Conservation (phyloP, 306 rosid species). For the Mucuna pruriens region DNA sequence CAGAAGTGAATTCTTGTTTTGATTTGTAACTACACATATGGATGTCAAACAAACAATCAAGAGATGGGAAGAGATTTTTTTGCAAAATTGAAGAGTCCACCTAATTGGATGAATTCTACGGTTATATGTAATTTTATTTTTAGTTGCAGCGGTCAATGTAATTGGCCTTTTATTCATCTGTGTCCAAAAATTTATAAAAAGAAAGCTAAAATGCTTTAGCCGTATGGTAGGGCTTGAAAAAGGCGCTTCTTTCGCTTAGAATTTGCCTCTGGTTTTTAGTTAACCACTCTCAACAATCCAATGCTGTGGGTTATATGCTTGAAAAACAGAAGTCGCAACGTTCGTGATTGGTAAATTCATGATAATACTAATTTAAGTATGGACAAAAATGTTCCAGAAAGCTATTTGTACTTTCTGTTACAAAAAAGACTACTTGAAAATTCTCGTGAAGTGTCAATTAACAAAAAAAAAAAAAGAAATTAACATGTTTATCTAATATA, state of each 20-base stretch:
- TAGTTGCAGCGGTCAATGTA: neutral
- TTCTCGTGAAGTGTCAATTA: neutral
- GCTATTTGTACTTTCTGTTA: neutral
- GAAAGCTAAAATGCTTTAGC: neutral
- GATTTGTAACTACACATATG: constrained; percentile 36
- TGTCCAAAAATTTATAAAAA: neutral
- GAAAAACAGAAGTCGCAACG: neutral
- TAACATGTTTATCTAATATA: neutral
- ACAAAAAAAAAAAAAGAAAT: neutral
- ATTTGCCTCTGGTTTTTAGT: neutral
- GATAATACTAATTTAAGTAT: neutral
- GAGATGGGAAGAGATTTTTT: neutral
- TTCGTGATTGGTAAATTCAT: neutral
- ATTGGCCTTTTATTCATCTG: neutral
- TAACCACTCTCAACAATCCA: neutral
- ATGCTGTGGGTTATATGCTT: neutral
- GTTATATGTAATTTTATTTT: neutral
- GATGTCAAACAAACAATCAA: neutral
- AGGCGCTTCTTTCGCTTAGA: neutral
- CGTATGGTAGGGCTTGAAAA: neutral
- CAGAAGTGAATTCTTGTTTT: constrained; percentile 7
- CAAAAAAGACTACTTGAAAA: neutral
- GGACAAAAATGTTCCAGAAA: neutral
- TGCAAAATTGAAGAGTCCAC: neutral
- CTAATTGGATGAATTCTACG: neutral